Base-by-base conservation (phyloP, 2,329 filamentous ascomycete species). In the Thelonectria rubi region DNA sequence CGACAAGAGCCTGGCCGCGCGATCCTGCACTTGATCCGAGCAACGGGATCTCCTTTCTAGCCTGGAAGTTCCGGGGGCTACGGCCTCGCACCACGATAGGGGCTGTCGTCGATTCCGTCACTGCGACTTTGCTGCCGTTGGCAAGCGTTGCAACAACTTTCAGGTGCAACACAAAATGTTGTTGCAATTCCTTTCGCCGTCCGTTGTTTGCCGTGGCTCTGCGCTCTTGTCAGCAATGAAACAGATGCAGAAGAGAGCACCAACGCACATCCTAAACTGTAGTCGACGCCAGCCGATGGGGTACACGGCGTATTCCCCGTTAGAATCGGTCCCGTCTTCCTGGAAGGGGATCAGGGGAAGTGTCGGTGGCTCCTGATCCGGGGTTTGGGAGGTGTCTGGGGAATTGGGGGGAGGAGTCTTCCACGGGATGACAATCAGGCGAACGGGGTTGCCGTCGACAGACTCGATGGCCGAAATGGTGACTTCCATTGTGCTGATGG, bases 401-500 rank as follows among this genome's bases (percentile, higher is more conserved):
- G 89, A 87, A 77, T 90, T 92, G 52, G 91, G 92, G 26, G 91
- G 92, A 1, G 93, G 94, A 2, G 94, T 97, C 81, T 98, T 98
- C 94, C 94, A 98, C 1, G 94, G 94, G 62, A 98, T 97, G 8
- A 95, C 95, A 65, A 98, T 97, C 64, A 98, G 89, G 70, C 96
- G 94, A 45, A 97, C 93, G 0, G 91, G 81, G 70, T 97, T 94
- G 34, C 93, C 92, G 75, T 98, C 94, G 15, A 97, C 93, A 2
- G 94, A 97, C 76, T 98, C 94, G 50, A 93, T 97, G 9, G 94
- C 94, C 5, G 93, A 96, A 48, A 98, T 92, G 55, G 90, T 89
- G 55, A 97, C 87, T 75, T 98, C 94, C 76, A 94, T 91, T 65
- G 84, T 91, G 65, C 88, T 86, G 50, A 97, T 92, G 2, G 91